Evolutionary conservation across 495 filamentous ascomycete species (phyloP), one percentile per base, ranked within the genome.

Genomic region (Trichoderma virens): DNA sequence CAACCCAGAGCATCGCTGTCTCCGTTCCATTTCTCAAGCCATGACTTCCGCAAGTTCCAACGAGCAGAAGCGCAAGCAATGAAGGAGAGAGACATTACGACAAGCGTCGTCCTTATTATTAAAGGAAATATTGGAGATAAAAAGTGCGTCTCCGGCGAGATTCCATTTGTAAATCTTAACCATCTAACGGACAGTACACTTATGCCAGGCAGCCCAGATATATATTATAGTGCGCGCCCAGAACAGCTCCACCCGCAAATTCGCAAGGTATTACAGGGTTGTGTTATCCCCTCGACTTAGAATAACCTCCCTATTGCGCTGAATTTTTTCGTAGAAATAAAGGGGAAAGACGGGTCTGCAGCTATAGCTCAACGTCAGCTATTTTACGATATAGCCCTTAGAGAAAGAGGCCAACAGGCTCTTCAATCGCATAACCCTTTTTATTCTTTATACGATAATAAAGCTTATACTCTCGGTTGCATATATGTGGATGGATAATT

Each of bases 301-400:
- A 16, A 41, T 14, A 34, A 66, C 8, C 61, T 66, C 28, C 64
- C 64, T 16, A 23, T 62, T 31, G 64, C 35, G 39, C 56, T 64
- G 23, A 68, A 67, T 54, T 68, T 67, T 25, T 68, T 68, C 62
- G 31, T 68, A 0, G 61, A 45, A 27, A 61, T 59, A 20, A 65
- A 68, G 54, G 65, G 65, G 11, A 61, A 28, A n/a, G 61, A 64
- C 51, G 67, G 65, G 60, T 67, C 64, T n/a, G 28, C 60, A 20
- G 35, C 51, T 45, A 65, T 68, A 32, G 67, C 65, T 20, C n/a
- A 28, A 27, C 65, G 65, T 43, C 67, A 67, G 31, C 32, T 62
- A 38, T 64, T 45, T 39, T 68, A 68, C 64, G 61, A 68, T 34
- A 27, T 18, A 2, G 62, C 59, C 60, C 51, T 69, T 28, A 66